These are phyloP conservation scores for Helminthosporium solani DNA, from an alignment of 2,329 filamentous ascomycete genomes.

Conservation along the genomic window DNA sequence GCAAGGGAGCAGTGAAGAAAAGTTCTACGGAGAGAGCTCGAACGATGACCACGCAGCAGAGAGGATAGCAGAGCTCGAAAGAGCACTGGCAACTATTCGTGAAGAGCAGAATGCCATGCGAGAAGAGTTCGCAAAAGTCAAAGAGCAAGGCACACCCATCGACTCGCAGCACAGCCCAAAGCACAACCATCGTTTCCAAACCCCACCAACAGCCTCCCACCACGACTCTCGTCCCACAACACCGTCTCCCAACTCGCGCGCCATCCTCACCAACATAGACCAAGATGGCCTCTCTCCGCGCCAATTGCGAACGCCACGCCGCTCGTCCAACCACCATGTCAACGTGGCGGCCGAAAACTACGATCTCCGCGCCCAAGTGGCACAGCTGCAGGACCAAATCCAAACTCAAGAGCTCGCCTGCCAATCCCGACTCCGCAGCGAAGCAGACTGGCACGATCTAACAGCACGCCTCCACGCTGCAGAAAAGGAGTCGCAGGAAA, in stretches of 20 bases:
- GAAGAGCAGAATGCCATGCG: slow-evolving; percentile 25
- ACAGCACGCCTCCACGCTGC: slow-evolving; percentile 31
- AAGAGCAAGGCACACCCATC: slow-evolving; percentile 11
- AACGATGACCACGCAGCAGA: slow-evolving; percentile 12
- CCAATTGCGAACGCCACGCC: slow-evolving; percentile 1
- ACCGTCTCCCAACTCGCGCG: slow-evolving; percentile 1
- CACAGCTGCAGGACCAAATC: slow-evolving; percentile 29
- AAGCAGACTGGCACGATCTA: slow-evolving; percentile 30
- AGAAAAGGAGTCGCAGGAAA: slow-evolving; percentile 58
- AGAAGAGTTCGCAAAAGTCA: slow-evolving; percentile 29
- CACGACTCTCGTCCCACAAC: slow-evolving; percentile 7
- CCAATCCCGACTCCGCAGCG: slow-evolving; percentile 14
- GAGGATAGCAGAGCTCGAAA: slow-evolving; percentile 30
- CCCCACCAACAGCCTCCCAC: slow-evolving; percentile 5
- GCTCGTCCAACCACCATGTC: slow-evolving; percentile 5
- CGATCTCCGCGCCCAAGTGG: slow-evolving; percentile 23
- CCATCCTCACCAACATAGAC: slow-evolving; percentile 4
- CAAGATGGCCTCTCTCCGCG: slow-evolving; percentile 7
- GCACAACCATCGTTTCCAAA: background rate
- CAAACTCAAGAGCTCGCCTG: slow-evolving; percentile 16
- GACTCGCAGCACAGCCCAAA: background rate
- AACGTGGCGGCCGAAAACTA: slow-evolving; percentile 25
- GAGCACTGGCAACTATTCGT: slow-evolving; percentile 20
- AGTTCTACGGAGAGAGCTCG: slow-evolving; percentile 5
- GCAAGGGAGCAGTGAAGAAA: slow-evolving; percentile 1